phyloP scores from a whole-genome alignment of 2,329 filamentous ascomycete species.

The Epichloe bromicola region DNA sequence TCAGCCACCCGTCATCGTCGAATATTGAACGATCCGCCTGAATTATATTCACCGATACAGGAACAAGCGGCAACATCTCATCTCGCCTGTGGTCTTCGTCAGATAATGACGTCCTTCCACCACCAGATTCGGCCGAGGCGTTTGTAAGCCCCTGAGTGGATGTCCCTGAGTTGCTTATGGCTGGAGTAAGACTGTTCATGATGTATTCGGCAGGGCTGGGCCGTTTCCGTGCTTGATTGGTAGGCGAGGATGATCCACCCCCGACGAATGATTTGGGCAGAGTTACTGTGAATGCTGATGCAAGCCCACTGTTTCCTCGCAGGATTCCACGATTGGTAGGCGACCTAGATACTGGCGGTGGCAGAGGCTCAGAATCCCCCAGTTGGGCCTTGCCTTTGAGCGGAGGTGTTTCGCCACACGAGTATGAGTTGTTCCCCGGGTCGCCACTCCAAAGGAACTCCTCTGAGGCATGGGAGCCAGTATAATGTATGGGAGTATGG shows the following conservation, averaged over 20 bases:
- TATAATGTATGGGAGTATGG: conserved; percentile 40
- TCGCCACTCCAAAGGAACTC: conserved; percentile 40
- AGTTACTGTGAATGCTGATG: conserved; percentile 42
- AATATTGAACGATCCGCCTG: conserved; percentile 52
- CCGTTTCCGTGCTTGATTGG: conserved; percentile 34
- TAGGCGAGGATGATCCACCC: conserved; percentile 30
- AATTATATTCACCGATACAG: conserved; percentile 37
- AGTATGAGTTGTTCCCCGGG: conserved; percentile 42
- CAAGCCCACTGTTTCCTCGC: conserved; percentile 41
- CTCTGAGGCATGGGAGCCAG: conserved; percentile 44
- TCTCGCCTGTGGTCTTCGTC: conserved; percentile 39
- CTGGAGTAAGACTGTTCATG: conserved; percentile 39
- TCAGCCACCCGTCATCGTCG: conserved; percentile 55
- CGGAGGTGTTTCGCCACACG: conserved; percentile 49
- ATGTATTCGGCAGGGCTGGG: conserved; percentile 51
- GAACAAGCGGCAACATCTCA: conserved; percentile 33
- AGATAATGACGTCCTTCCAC: conserved; percentile 37
- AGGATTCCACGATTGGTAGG: conserved; percentile 41
- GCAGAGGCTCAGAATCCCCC: conserved; percentile 31
- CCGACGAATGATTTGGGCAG: conserved; percentile 34
- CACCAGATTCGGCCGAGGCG: conserved; percentile 30
- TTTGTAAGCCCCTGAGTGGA: conserved; percentile 33
- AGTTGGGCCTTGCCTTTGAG: conserved; percentile 33
- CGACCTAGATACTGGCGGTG: conserved; percentile 45
- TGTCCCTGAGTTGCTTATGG: conserved; percentile 28